Evolutionary conservation across 2,329 filamentous ascomycete genomes (phyloP).

Genomic region (Byssothecium circinans): DNA sequence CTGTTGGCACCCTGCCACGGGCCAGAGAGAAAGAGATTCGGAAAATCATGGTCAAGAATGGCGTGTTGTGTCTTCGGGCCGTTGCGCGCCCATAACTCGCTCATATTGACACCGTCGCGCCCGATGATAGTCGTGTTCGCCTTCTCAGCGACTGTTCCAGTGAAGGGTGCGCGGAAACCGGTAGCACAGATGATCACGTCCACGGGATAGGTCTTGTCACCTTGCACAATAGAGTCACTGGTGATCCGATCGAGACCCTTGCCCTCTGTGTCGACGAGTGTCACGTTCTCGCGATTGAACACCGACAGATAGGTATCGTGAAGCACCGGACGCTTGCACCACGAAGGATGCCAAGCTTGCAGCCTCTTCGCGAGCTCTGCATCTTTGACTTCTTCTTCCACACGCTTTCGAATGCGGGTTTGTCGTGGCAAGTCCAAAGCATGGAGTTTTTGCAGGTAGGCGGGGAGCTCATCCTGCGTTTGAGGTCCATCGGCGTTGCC

Average conservation of each 20-base stretch:
- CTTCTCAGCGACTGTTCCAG: slow-evolving; percentile 15
- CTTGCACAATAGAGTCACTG: slow-evolving; percentile 51
- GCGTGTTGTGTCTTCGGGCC: slow-evolving; percentile 58
- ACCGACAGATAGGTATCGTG: slow-evolving; percentile 61
- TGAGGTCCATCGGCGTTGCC: slow-evolving; percentile 3
- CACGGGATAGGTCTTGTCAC: slow-evolving; percentile 52
- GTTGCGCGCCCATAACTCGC: slow-evolving; percentile 48
- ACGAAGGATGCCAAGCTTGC: slow-evolving; percentile 62
- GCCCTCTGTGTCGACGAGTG: slow-evolving; percentile 62
- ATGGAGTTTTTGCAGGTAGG: slow-evolving; percentile 35
- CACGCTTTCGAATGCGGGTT: slow-evolving; percentile 52
- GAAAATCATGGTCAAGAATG: slow-evolving; percentile 17
- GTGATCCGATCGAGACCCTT: slow-evolving; percentile 51
- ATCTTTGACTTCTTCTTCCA: slow-evolving; percentile 58
- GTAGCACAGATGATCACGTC: slow-evolving; percentile 54
- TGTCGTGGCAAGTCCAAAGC: slow-evolving; percentile 6
- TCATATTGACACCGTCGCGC: slow-evolving; percentile 48
- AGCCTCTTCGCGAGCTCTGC: slow-evolving; percentile 54
- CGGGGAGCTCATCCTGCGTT: slow-evolving; percentile 12
- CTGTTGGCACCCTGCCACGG: slow-evolving; percentile 17
- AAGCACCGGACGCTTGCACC: slow-evolving; percentile 67
- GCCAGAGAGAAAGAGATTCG: slow-evolving; percentile 24
- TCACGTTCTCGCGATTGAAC: slow-evolving; percentile 63
- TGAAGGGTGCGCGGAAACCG: slow-evolving; percentile 39
- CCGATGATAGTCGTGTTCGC: slow-evolving; percentile 47